Conservation (phyloP, 306 rosid genomes). For the Abrus precatorius region DNA sequence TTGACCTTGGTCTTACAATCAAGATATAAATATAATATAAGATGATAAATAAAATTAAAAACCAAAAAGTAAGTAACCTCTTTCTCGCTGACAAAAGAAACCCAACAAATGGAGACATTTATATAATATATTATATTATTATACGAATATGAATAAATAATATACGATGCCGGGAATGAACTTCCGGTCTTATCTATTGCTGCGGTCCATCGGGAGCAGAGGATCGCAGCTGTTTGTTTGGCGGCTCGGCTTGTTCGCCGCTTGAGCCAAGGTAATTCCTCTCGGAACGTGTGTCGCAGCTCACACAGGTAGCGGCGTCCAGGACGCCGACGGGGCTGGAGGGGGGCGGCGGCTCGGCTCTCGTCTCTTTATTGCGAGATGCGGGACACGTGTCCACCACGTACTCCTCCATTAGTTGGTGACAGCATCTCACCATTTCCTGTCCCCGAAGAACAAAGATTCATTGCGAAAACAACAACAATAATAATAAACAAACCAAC, state of each 20-base stretch:
- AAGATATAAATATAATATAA: constrained; percentile 26
- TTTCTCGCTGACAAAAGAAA: constrained; percentile 43
- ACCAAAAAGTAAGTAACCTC: constrained; percentile 27
- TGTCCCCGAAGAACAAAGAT: constrained; percentile 54
- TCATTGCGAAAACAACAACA: constrained; percentile 27
- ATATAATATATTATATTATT: neutral
- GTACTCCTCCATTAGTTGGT: constrained; percentile 79
- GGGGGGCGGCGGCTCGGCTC: constrained; percentile 54
- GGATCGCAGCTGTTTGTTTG: constrained; percentile 56
- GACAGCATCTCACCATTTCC: constrained; percentile 89
- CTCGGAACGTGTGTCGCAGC: constrained; percentile 70
- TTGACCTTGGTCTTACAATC: constrained; percentile 51
- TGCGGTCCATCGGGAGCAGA: constrained; percentile 54
- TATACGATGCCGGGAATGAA: neutral
- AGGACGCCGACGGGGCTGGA: constrained; percentile 79
- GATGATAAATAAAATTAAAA: constrained; percentile 18
- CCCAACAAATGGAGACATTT: constrained; percentile 18
- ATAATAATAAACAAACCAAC: neutral
- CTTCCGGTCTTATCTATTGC: constrained; percentile 43
- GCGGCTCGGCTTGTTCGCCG: constrained; percentile 52
- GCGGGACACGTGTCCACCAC: constrained; percentile 71
- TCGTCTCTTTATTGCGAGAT: constrained; percentile 36
- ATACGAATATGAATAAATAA: constrained; percentile 6
- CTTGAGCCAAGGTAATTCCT: constrained; percentile 32
- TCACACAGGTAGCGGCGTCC: constrained; percentile 66